Conservation (phyloP, 768 basidiomycete species). For the Punctularia strigosozonata region DNA sequence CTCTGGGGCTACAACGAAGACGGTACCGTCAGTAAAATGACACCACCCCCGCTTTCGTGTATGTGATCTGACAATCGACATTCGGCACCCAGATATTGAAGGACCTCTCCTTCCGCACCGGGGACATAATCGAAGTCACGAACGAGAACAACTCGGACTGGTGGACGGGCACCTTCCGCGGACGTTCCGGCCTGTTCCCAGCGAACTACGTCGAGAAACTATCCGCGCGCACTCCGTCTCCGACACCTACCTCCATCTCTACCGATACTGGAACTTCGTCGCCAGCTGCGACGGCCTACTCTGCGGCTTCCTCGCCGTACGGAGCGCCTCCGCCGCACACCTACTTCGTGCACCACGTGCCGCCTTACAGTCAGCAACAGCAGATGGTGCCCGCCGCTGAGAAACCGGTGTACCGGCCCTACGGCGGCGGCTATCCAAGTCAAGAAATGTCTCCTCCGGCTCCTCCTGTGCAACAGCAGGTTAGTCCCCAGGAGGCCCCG, state of each 20-base stretch:
- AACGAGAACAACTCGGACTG: constrained; percentile 78
- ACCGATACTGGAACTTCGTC: too few relatives aligned
- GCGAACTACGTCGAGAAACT: constrained; percentile 61
- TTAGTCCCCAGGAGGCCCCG: too few relatives aligned
- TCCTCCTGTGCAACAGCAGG: too few relatives aligned
- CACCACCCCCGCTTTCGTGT: too few relatives aligned
- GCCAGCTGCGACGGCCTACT: too few relatives aligned
- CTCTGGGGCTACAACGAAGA: constrained; percentile 60
- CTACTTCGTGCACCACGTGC: constrained; percentile 11
- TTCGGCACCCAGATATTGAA: constrained; percentile 65
- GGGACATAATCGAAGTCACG: constrained; percentile 69
- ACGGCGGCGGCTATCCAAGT: too few relatives aligned
- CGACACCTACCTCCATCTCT: constrained; percentile 6
- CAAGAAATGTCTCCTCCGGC: too few relatives aligned
- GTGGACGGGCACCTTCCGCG: constrained; percentile 67
- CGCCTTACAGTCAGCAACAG: constrained; percentile 26
- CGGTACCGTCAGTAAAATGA: constrained; percentile 29
- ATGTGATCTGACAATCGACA: too few relatives aligned
- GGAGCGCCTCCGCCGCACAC: constrained; percentile 1
- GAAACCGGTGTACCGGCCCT: constrained; percentile 17
- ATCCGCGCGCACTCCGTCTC: constrained; percentile 10
- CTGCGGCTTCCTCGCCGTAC: too few relatives aligned
- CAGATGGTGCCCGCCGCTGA: constrained; percentile 27
- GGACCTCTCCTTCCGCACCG: constrained; percentile 68
- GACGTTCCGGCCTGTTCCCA: constrained; percentile 67